phyloP scores from a whole-genome alignment of 805 yeast species.

The Sugiyamaella qingdaonensis region DNA sequence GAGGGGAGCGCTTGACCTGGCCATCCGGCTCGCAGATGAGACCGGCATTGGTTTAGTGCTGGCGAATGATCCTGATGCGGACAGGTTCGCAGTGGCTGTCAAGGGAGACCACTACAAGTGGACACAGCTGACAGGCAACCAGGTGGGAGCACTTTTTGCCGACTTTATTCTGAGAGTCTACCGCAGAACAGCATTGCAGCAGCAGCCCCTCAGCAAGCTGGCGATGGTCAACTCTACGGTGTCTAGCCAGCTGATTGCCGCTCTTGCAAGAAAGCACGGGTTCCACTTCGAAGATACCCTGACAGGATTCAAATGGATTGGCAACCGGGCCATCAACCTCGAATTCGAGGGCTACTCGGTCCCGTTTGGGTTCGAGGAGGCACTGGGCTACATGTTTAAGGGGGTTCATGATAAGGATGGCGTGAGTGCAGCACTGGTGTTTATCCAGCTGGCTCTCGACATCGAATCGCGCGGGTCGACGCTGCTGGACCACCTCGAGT shows the following conservation, averaged over 20 bases:
- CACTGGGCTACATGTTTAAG: conserved; percentile 89
- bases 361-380: conserved; percentile 93
- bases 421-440: conserved; percentile 69
- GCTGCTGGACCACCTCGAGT: conserved; percentile 49
- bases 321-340: conserved; percentile 75
- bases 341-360: conserved; percentile 61
- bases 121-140: conserved; percentile 87
- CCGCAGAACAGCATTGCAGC: neutral
- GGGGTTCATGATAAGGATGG: conserved; percentile 92
- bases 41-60: conserved; percentile 52
- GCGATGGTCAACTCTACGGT: conserved; percentile 85
- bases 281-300: conserved; percentile 73
- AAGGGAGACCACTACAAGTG: conserved; percentile 45
- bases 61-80: conserved; percentile 98
- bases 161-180: conserved; percentile 46
- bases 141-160: conserved; percentile 83
- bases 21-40: conserved; percentile 57
- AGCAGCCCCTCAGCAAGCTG: conserved; percentile 29
- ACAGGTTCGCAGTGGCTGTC: conserved; percentile 80
- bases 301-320: conserved; percentile 98
- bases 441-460: conserved; percentile 59
- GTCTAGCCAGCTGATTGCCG: conserved; percentile 72
- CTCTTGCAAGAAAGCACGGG: conserved; percentile 60
- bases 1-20: conserved; percentile 78
- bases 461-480: conserved; percentile 43